Evolutionary conservation across 371 early-diverging fungal species (phyloP).

Genomic region (Smittium culicis): DNA sequence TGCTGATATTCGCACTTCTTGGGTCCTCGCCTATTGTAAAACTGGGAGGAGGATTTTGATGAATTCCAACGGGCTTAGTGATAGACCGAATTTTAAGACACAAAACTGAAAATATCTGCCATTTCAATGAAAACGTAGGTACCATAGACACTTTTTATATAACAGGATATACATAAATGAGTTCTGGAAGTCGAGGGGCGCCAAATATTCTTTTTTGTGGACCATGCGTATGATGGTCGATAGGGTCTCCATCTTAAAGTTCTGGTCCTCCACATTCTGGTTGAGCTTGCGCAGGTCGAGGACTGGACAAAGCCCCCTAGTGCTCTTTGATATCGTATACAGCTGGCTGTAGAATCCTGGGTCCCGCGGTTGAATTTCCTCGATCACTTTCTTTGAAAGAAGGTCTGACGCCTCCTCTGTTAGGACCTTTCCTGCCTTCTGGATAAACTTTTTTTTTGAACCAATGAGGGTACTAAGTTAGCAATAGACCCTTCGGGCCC

Average conservation of each 20-base stretch:
- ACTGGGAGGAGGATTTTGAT: conserved; percentile 31
- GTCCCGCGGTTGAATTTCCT: background rate
- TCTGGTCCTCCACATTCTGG: conserved; percentile 21
- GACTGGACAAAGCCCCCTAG: conserved; percentile 15
- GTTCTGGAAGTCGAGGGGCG: conserved; percentile 26
- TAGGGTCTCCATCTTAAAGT: conserved; percentile 19
- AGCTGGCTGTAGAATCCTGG: background rate
- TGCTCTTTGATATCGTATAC: conserved; percentile 9
- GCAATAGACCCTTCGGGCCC: no score
- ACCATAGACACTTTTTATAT: conserved; percentile 21
- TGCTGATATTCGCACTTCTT: conserved; percentile 25
- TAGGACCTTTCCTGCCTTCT: background rate
- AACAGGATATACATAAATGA: conserved; percentile 29
- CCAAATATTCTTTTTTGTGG: conserved; percentile 22
- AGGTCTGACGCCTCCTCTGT: background rate
- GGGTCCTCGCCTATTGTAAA: conserved; percentile 20
- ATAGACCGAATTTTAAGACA: conserved; percentile 34
- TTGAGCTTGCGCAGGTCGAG: conserved; percentile 28
- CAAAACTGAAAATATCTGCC: conserved; percentile 34
- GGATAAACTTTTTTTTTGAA: background rate
- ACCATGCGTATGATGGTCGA: conserved; percentile 27
- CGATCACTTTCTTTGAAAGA: conserved; percentile 11
- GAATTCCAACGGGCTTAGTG: conserved; percentile 33
- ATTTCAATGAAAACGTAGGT: conserved; percentile 35
- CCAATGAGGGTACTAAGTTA: no score